Evolutionary conservation across 441 rosid species (phyloP).

Genomic region (Metrosideros polymorpha): DNA sequence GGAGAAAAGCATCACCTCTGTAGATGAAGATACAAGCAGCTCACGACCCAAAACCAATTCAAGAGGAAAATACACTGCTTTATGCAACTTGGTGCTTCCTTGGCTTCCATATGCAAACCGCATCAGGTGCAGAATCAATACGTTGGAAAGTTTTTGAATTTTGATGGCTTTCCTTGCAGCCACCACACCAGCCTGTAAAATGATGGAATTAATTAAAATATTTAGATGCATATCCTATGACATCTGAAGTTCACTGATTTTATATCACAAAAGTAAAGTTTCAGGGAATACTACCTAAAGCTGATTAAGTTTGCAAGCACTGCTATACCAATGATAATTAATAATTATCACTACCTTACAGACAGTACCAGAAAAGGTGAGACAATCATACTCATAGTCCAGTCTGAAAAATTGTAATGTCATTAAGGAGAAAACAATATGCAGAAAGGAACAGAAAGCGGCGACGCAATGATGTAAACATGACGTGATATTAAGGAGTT

Average conservation of each 20-base stretch:
- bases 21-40: constrained; percentile 51
- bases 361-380: neutral
- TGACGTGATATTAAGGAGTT: neutral
- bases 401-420: neutral
- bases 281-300: neutral
- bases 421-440: neutral
- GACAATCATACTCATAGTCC: neutral
- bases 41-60: constrained; percentile 58
- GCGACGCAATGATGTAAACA: neutral
- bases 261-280: neutral
- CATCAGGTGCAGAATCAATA: constrained; percentile 89
- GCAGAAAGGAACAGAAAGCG: neutral
- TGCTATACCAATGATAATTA: neutral
- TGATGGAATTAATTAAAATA: neutral
- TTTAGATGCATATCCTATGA: neutral
- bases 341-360: neutral
- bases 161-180: constrained; percentile 74
- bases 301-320: neutral
- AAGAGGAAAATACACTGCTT: constrained; percentile 83
- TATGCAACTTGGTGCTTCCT: constrained; percentile 87
- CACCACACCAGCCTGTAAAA: constrained; percentile 60
- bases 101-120: constrained; percentile 93
- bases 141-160: constrained; percentile 75
- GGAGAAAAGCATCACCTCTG: constrained; percentile 30
- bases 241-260: neutral